Evolutionary conservation across 2,329 filamentous ascomycete species (phyloP), one percentile per base, ranked within the genome.

Genomic region (Pseudogymnoascus sp.): DNA sequence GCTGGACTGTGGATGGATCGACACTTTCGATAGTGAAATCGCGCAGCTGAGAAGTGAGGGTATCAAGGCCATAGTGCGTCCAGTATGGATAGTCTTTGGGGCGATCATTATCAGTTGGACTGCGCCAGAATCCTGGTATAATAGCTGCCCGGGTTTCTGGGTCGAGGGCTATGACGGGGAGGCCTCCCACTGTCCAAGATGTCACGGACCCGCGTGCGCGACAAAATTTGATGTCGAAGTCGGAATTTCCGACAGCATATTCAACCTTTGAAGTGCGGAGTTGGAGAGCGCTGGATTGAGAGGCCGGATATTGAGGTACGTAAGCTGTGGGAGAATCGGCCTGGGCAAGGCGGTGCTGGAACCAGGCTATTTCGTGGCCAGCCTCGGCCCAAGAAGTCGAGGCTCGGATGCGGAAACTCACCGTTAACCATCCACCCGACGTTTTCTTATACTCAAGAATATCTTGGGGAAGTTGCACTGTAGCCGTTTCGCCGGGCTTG

Each of bases 101-200:
- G 0, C 77, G 75, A 68, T 89, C 87, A 68, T 89, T 89, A 72
- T 89, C 84, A 0, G 86, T 89, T 12, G 81, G 80, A 0, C 86
- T 83, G 4, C 86, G 83, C 80, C 85, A 89, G 73, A 89, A 84
- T 5, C 78, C 76, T 1, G 82, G 78, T 7, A 72, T 68, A 14
- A 80, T 71, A 22, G 76, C 78, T 3, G 74, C 72, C 6, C 72
- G 68, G 2, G 73, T 74, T 37, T 65, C 70, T 0, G 78, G 73
- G 59, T 77, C 72, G 0, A 68, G 60, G 6, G 69, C 73, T 10
- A 82, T 70, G 0, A 82, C 65, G 0, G 72, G 59, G 35, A 72
- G 66, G 61, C 72, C 71, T 41, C 73, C 70, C 16, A 73, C 70
- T 2, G 70, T 68, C 82, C 81, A 81, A 24, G 66, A 69, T 59